phyloP scores from a whole-genome alignment of 768 basidiomycete species.

The Hericium erinaceus region DNA sequence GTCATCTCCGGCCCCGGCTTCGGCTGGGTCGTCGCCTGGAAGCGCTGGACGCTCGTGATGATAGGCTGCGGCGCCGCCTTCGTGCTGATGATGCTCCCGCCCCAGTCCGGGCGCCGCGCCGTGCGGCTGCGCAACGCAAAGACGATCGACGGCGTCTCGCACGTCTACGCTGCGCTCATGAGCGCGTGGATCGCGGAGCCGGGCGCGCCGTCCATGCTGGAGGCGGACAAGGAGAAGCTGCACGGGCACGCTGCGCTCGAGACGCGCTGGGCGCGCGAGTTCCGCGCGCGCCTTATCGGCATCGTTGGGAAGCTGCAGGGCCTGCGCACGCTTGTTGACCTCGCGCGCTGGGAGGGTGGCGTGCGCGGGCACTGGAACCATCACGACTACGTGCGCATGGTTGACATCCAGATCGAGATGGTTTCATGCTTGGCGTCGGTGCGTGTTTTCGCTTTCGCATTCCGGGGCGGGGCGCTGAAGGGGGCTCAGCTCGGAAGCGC shows the following conservation, averaged over 20 bases:
- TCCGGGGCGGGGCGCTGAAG: neutral
- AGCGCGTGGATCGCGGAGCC: constrained; percentile 29
- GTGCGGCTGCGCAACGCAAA: constrained; percentile 35
- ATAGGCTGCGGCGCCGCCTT: constrained; percentile 44
- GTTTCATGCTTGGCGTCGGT: constrained; percentile 30
- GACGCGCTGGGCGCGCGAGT: constrained; percentile 17
- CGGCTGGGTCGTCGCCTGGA: constrained; percentile 45
- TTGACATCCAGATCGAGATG: constrained; percentile 33
- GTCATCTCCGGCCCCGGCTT: constrained; percentile 39
- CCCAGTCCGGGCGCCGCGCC: constrained; percentile 38
- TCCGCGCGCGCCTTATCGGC: constrained; percentile 23
- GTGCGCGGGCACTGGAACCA: constrained; percentile 45
- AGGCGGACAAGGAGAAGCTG: neutral
- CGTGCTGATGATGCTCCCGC: constrained; percentile 45
- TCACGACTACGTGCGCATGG: constrained; percentile 34
- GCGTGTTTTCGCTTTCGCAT: constrained; percentile 4
- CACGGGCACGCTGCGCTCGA: constrained; percentile 5
- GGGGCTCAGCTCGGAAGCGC: constrained; percentile 29
- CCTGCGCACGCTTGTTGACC: constrained; percentile 24
- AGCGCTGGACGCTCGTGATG: constrained; percentile 39
- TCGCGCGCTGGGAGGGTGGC: constrained; percentile 40
- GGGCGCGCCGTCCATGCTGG: neutral
- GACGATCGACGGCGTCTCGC: constrained; percentile 30
- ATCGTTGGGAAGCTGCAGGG: constrained; percentile 25
- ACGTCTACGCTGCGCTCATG: constrained; percentile 33